A percentile compares a stretch with the other conserved stretches of the same genome.
Evolutionary conservation across 2,329 filamentous ascomycete genomes (phyloP).

Genomic region (Fusarium denticulatum): DNA sequence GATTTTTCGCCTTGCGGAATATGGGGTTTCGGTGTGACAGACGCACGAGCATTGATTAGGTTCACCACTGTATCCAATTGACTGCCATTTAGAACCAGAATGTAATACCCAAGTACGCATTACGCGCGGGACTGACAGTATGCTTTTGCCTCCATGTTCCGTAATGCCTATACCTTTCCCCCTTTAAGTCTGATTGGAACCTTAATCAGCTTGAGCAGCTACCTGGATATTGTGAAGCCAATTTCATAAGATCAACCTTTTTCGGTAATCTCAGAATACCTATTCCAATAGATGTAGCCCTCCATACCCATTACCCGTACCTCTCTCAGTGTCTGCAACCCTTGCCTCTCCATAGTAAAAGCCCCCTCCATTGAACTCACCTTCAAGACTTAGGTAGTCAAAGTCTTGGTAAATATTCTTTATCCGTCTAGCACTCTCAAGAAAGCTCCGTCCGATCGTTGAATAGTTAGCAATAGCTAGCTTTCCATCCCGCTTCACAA

Average conservation of each 20-base stretch:
- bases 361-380: slow-evolving; percentile 30
- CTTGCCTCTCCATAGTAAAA: background rate
- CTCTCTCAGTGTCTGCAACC: background rate
- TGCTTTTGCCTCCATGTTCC: background rate
- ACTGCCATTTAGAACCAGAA: too few relatives aligned
- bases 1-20: background rate
- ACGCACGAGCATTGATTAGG: too few relatives aligned
- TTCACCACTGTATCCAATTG: too few relatives aligned
- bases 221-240: background rate
- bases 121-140: background rate
- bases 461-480: slow-evolving; percentile 46
- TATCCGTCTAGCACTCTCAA: slow-evolving; percentile 48
- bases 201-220: background rate
- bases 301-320: slow-evolving; percentile 4
- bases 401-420: slow-evolving; percentile 40
- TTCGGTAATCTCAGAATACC: background rate
- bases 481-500: slow-evolving; percentile 55
- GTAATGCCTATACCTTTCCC: background rate
- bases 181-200: too few relatives aligned
- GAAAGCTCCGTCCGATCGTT: slow-evolving; percentile 45
- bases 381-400: slow-evolving; percentile 42
- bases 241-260: background rate
- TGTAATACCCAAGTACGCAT: background rate
- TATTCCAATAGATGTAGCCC: background rate
- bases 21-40: background rate